These are phyloP conservation scores for Phytopythium vexans DNA, from an alignment of 352 stramenopile species.

Conservation along the genomic window DNA sequence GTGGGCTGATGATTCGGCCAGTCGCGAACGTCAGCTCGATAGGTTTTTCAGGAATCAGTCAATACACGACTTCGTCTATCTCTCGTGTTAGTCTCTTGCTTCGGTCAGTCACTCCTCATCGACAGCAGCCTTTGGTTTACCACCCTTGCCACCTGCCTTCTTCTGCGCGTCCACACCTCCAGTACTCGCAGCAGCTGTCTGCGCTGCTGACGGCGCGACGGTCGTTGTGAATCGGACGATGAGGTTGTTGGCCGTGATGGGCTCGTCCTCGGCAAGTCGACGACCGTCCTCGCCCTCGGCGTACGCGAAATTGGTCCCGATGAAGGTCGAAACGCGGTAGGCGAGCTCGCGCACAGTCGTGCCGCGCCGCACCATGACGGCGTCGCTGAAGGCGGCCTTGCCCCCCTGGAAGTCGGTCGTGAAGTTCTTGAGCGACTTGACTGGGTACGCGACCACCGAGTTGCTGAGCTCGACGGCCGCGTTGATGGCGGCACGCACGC, in stretches of 20 bases:
- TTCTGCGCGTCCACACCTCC: slow-evolving; percentile 18
- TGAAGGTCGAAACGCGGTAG: slow-evolving; percentile 58
- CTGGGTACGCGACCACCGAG: slow-evolving; percentile 80
- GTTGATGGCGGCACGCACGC: slow-evolving; percentile 85
- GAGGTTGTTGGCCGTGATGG: slow-evolving; percentile 50
- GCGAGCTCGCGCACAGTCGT: slow-evolving; percentile 81
- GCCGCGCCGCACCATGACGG: slow-evolving; percentile 67
- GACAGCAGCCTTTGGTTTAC: slow-evolving; percentile 19
- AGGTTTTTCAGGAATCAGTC: too few relatives aligned
- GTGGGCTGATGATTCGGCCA: too few relatives aligned
- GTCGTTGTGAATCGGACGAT: slow-evolving; percentile 82
- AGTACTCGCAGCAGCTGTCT: not conserved
- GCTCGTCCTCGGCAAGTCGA: slow-evolving; percentile 68
- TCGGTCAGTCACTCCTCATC: slow-evolving; percentile 17
- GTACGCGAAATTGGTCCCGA: slow-evolving; percentile 76
- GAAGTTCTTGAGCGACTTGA: slow-evolving; percentile 87
- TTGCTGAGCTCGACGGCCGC: slow-evolving; percentile 79
- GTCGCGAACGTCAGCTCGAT: too few relatives aligned
- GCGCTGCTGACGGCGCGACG: slow-evolving; percentile 27
- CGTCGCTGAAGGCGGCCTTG: slow-evolving; percentile 77
- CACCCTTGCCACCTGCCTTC: slow-evolving; percentile 26
- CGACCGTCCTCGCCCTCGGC: slow-evolving; percentile 79
- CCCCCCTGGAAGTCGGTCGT: slow-evolving; percentile 49
- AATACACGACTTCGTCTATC: not conserved
- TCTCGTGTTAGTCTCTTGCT: slow-evolving; percentile 3